phyloP scores from a whole-genome alignment of 306 rosid species.

The Dicorynia guianensis region DNA sequence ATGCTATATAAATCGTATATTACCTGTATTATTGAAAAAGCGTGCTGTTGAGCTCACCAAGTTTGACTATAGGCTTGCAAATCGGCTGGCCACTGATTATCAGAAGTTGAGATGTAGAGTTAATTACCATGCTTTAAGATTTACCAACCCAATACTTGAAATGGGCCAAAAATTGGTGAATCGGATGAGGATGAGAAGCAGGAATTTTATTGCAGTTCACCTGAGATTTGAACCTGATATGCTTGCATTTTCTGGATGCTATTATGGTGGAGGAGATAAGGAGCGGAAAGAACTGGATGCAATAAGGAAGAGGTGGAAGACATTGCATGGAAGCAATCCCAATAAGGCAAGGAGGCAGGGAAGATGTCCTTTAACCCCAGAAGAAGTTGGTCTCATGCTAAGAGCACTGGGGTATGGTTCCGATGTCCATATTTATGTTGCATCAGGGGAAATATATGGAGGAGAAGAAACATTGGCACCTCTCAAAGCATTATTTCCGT shows the following conservation, averaged over 20 bases:
- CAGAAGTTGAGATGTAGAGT: too few relatives aligned
- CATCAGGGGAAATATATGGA: slow-evolving; percentile 74
- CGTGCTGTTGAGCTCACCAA: slow-evolving; percentile 71
- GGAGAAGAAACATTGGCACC: slow-evolving; percentile 38
- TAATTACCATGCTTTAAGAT: too few relatives aligned
- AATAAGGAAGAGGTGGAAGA: slow-evolving; percentile 71
- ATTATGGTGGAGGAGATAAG: slow-evolving; percentile 76
- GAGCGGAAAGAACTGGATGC: slow-evolving; percentile 67
- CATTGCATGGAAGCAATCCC: slow-evolving; percentile 63
- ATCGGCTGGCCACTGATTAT: slow-evolving; percentile 56
- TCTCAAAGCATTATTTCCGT: slow-evolving; percentile 62
- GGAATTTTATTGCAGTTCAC: slow-evolving; percentile 64
- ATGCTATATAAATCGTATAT: slow-evolving; percentile 63
- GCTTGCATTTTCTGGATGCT: slow-evolving; percentile 79
- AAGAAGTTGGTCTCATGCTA: slow-evolving; percentile 75
- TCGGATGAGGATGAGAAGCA: slow-evolving; percentile 65
- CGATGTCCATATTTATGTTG: slow-evolving; percentile 70
- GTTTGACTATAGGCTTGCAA: slow-evolving; percentile 77
- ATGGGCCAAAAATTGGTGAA: slow-evolving; percentile 67
- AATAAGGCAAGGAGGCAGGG: slow-evolving; percentile 54
- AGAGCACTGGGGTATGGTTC: slow-evolving; percentile 71
- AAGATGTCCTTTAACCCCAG: slow-evolving; percentile 61
- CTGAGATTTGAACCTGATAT: slow-evolving; percentile 78
- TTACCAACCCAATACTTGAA: slow-evolving; percentile 48
- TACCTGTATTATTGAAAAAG: slow-evolving; percentile 69